phyloP scores from a whole-genome alignment of 805 yeast species.

The Barnettozyma salicaria region DNA sequence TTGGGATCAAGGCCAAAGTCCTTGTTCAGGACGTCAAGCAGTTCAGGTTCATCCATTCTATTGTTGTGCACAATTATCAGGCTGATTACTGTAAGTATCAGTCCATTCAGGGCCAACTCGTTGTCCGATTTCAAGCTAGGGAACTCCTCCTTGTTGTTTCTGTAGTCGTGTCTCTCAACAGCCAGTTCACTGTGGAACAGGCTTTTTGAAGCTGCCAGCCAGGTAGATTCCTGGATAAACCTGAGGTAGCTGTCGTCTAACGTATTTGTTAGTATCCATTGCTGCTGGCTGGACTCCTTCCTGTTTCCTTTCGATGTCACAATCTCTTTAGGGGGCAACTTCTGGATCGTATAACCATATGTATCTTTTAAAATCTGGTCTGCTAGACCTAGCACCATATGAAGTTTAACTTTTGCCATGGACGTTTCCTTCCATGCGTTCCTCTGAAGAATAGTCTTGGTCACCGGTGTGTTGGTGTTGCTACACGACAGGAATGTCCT shows the following conservation, averaged over 20 bases:
- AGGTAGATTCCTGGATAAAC: slow-evolving; percentile 17
- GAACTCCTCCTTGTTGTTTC: slow-evolving; percentile 14
- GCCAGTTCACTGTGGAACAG: slow-evolving; percentile 22
- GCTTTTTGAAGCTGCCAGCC: slow-evolving; percentile 10
- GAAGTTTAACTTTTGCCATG: slow-evolving; percentile 6
- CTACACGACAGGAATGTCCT: slow-evolving; percentile 12
- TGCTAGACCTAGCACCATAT: slow-evolving; percentile 6
- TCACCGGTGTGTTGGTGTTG: slow-evolving; percentile 11
- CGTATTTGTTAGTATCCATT: slow-evolving; percentile 16
- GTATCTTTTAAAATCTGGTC: slow-evolving; percentile 4
- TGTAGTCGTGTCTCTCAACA: slow-evolving; percentile 23
- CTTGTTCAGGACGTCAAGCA: slow-evolving; percentile 33
- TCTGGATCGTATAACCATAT: slow-evolving; percentile 9
- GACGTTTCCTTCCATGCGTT: slow-evolving; percentile 12
- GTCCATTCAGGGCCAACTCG: slow-evolving; percentile 18
- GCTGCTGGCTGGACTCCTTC: slow-evolving; percentile 8
- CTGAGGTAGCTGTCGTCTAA: slow-evolving; percentile 13
- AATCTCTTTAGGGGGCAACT: slow-evolving; percentile 14
- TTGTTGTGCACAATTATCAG: slow-evolving; percentile 23
- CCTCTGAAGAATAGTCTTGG: slow-evolving; percentile 10
- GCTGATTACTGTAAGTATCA: slow-evolving; percentile 19
- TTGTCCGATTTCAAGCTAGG: slow-evolving; percentile 17
- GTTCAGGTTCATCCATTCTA: slow-evolving; percentile 35
- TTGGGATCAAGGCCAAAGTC: slow-evolving; percentile 28
- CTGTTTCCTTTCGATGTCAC: slow-evolving; percentile 9